Evolutionary conservation across 2,329 filamentous ascomycete genomes (phyloP), one percentile per base, ranked within the genome.

Genomic region (Monosporascus ibericus): DNA sequence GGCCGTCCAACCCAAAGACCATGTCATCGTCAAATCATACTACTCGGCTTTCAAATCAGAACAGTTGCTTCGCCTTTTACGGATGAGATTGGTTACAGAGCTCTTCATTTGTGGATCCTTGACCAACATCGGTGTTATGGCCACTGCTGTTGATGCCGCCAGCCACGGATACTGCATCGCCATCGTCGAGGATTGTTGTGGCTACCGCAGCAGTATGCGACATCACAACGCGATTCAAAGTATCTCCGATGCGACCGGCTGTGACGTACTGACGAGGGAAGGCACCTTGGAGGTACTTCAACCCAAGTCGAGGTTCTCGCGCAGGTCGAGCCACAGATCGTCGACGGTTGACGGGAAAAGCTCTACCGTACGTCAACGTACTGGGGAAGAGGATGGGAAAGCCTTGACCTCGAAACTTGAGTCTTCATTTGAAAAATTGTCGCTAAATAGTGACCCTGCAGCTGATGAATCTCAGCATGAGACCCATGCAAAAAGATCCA

Each of bases 111-210:
- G 89, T 63, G 94, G 94, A 22, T 87, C 88, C 44, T 79, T 95
- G 48, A 89, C 87, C 44, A 96, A 97, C 63, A 76, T 95, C 37
- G 92, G 91, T 34, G 85, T 97, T 47, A 91, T 94, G 65, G 92
- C 94, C 7, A 96, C 92, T 1, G 91, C 91, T 3, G 78, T 95
- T 57, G 94, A 96, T 65, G 94, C 92, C 11, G 92, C 90, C 2
- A 82, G 87, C 20, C 88, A 96, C 68, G 94, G 92, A 5, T 85
- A 95, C 63, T 78, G 83, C n/a, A 90, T 96, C 63, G 94, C 88
- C 5, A 75, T 97, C 14, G 75, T 97, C 39, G 86, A 94, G 49
- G 91, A 97, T 67, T 96, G 92, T 68, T 83, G 95, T 51, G 92
- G 91, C 11, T 96, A 86, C 64, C 83, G 89, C 47, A 84, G 77